Conservation (phyloP, 2,329 filamentous ascomycete species). For the Colletotrichum paranaense region DNA sequence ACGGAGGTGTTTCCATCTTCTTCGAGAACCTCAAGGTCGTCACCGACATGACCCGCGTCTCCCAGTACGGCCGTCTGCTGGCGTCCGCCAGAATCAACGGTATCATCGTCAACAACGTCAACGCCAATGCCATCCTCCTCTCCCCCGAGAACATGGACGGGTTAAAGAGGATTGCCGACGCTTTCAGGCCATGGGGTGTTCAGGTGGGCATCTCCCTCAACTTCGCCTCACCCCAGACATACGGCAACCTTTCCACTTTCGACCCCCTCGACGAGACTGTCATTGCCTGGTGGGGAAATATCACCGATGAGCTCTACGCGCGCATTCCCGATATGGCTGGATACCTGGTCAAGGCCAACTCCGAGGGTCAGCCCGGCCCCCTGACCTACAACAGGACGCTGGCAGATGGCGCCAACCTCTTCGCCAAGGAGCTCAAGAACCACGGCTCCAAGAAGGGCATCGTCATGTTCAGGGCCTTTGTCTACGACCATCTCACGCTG, state of each 20-base stretch:
- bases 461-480: constrained; percentile 78
- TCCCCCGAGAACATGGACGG: constrained; percentile 69
- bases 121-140: constrained; percentile 71
- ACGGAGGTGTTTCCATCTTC: constrained; percentile 76
- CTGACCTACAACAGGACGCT: constrained; percentile 77
- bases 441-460: constrained; percentile 62
- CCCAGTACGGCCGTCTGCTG: constrained; percentile 73
- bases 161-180: constrained; percentile 70
- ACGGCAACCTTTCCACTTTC: constrained; percentile 69
- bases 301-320: constrained; percentile 69
- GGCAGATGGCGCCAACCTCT: constrained; percentile 75
- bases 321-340: constrained; percentile 75
- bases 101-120: constrained; percentile 78
- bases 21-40: constrained; percentile 68
- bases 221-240: constrained; percentile 71
- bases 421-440: constrained; percentile 67
- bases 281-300: constrained; percentile 70
- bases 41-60: constrained; percentile 69
- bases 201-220: constrained; percentile 74
- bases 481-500: constrained; percentile 65
- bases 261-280: constrained; percentile 73
- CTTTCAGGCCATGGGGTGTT: constrained; percentile 75
- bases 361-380: constrained; percentile 77
- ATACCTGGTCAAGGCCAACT: constrained; percentile 78
- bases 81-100: constrained; percentile 76